Evolutionary conservation across 169 alveolate genomes (phyloP).

Genomic region (Eimeria acervulina): DNA sequence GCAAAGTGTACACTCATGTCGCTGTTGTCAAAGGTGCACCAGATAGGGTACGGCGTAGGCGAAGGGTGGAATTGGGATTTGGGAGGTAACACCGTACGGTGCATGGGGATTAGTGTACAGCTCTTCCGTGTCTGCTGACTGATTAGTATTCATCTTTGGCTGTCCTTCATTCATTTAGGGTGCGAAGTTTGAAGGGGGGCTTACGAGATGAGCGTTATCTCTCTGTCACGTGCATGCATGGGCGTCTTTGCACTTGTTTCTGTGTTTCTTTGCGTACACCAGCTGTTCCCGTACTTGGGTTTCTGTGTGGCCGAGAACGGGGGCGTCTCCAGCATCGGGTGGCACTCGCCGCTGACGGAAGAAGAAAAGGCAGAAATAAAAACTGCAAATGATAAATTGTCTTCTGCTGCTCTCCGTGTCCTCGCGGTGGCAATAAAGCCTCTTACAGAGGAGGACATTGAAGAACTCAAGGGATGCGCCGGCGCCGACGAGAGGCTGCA

Average conservation of each 20-base stretch:
- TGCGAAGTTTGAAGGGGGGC: neutral
- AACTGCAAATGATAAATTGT: slow-evolving; percentile 86
- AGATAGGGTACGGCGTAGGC: slow-evolving; percentile 85
- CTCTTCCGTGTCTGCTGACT: neutral
- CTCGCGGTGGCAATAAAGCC: slow-evolving; percentile 92
- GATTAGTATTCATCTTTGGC: neutral
- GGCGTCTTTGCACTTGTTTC: neutral
- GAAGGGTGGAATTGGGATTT: too few relatives aligned
- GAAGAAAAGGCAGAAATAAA: slow-evolving; percentile 76
- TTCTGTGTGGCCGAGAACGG: slow-evolving; percentile 70
- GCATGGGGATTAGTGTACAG: neutral
- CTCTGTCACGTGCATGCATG: neutral
- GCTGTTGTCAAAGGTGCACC: slow-evolving; percentile 96
- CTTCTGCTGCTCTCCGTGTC: slow-evolving; percentile 93
- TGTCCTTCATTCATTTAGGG: neutral
- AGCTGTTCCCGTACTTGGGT: slow-evolving; percentile 71
- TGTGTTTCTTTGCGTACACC: neutral
- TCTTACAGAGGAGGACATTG: slow-evolving; percentile 86
- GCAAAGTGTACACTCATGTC: slow-evolving; percentile 89
- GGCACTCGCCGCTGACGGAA: slow-evolving; percentile 68
- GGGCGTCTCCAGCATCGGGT: slow-evolving; percentile 55
- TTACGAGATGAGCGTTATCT: too few relatives aligned
- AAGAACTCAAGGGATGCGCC: slow-evolving; percentile 85
- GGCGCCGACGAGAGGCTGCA: slow-evolving; percentile 92
- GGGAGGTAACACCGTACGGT: neutral